Base-by-base conservation (phyloP, 805 yeast species). In the Wickerhamiella spandovensis region DNA sequence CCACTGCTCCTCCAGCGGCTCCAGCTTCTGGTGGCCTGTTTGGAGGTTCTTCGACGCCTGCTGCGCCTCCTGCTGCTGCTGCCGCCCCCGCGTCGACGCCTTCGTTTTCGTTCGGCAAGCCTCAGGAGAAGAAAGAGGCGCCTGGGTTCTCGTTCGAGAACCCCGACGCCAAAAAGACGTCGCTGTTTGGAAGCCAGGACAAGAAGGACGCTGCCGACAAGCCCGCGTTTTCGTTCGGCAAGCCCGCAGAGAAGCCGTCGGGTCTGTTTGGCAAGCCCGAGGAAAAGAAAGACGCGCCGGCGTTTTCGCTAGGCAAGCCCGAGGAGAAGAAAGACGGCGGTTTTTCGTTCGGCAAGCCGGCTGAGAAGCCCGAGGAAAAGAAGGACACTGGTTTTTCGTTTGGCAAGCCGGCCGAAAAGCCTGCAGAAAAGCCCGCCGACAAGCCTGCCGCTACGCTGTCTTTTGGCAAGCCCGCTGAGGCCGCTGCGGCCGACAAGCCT, bases 301-400 rank as follows among this genome's bases (percentile, higher is more conserved):
- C 57, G 24, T 56, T 63, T 35, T 61, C 69, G 4, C 56, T 59
- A 44, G 61, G 60, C 18, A 43, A 51, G 7, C 44, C 23, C 13
- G 49, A 45, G 17, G 49, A 45, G n/a, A 46, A 50, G 32, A 41
- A 54, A 32, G 46, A 44, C 22, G 25, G 25, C 25, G 25, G 25
- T 5, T 46, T 46, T 4, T 25, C 44, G 5, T 49, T 45, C 12
- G 43, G 25, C 24, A 21, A 32, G 17, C 13, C 38, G 38, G 20
- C 28, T 6, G 18, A 35, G 21, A 37, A 23, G 21, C 18, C 18
- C 18, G 44, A 6, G 25, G 25, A 20, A 28, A 20, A 41, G 17
- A 28, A 28, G 12, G 32, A 28, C 32, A 12, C 32, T 9, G 32
- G 32, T 2, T 38, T 38, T 18, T 37, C 43, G 24, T 21, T 20